Conservation (phyloP, 345 rosid species). For the Populus simonii region DNA sequence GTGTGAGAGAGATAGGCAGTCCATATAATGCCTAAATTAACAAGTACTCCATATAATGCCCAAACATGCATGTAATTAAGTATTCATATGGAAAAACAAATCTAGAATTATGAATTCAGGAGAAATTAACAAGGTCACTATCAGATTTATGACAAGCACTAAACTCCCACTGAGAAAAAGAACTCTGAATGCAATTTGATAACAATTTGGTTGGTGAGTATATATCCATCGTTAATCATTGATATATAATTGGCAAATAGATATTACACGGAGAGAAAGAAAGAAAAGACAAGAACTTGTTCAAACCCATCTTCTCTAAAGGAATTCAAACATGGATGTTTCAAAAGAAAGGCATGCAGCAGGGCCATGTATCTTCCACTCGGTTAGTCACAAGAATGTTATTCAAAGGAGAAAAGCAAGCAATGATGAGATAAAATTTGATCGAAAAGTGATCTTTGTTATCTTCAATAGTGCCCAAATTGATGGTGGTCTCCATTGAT, state of each 20-base stretch:
- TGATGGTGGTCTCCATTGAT: neutral
- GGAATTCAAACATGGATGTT: neutral
- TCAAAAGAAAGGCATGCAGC: neutral
- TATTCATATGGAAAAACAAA: neutral
- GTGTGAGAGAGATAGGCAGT: neutral
- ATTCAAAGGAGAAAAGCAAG: constrained; percentile 1
- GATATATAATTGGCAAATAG: neutral
- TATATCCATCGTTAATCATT: constrained; percentile 5
- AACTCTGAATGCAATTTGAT: neutral
- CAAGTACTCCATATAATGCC: constrained; percentile 19
- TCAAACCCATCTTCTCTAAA: neutral
- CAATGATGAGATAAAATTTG: neutral
- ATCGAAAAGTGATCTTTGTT: too few species aligned
- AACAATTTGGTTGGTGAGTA: neutral
- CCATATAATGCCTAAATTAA: constrained; percentile 19
- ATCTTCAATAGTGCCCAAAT: neutral
- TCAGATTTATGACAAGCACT: constrained; percentile 10
- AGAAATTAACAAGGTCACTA: constrained; percentile 3
- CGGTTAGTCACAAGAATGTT: neutral
- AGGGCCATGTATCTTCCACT: neutral
- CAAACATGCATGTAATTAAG: constrained; percentile 7
- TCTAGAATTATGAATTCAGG: neutral
- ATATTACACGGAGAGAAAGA: neutral
- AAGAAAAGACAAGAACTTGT: constrained; percentile 8
- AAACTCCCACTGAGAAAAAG: constrained; percentile 19